Base-by-base conservation (phyloP, 352 stramenopile genomes). In the Phytophthora syringae region DNA sequence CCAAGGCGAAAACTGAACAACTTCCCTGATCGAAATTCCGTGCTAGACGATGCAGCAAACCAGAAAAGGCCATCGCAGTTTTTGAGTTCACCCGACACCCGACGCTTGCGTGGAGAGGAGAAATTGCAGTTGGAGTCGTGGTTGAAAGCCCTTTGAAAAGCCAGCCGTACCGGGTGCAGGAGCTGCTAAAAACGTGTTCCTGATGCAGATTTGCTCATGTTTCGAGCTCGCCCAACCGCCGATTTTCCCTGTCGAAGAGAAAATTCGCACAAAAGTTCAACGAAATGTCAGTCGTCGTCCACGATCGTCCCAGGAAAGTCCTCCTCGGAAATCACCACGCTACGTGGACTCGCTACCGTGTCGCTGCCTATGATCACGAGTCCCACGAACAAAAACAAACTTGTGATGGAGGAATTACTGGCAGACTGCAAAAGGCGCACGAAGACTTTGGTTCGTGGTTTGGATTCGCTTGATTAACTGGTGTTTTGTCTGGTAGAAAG, bases 201-300 rank as follows among this genome's bases (percentile, higher is more conserved):
- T 0, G 79, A 91, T 45, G 73, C 36, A 20, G 77, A 82, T 27
- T 43, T 91, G 18, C 61, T 37, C 24, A 91, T 91, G 80, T 89
- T 91, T 68, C 70, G 76, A 25, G 71, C 53, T 71, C 7, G 54
- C 64, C 11, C 30, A 70, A 11, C 60, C 60, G n/a, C 40, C 59
- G 2, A 59, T 74, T 42, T 76, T 71, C 39, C 62, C 56, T 12
- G 34, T 58, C 13, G 67, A 72, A 20, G 50, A 60, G 61, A 47
- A 20, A 10, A 42, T 48, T 28, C 20, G 27, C 25, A 27, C 15
- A 22, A 60, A 27, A 51, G 22, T 42, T 43, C 54, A 49, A 39
- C 60, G 44, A 11, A 39, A 43, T 42, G 4, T 22, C n/a, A 37
- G 40, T 18, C 52, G 43, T 16, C 64, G 72, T n/a, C 56, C 60